Evolutionary conservation across 2,329 filamentous ascomycete species (phyloP).

Genomic region (Ascochyta koolunga): DNA sequence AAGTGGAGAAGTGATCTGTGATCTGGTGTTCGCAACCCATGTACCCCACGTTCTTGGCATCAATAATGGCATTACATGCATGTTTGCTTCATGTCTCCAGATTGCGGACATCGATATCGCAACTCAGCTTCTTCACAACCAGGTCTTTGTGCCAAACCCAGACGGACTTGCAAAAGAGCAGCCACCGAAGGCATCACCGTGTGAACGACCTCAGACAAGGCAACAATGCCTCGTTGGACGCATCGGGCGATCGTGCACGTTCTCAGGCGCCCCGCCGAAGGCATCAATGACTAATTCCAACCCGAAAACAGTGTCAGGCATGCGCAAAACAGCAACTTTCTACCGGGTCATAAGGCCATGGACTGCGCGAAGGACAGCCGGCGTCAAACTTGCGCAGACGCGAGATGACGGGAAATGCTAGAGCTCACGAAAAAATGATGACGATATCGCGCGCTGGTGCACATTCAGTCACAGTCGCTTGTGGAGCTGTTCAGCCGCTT

Average conservation of each 20-base stretch:
- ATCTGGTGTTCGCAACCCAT: slow-evolving; percentile 12
- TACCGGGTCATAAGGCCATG: slow-evolving; percentile 3
- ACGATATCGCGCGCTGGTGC: slow-evolving; percentile 9
- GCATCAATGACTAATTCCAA: slow-evolving; percentile 34
- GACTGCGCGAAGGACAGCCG: slow-evolving; percentile 19
- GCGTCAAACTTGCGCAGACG: slow-evolving; percentile 32
- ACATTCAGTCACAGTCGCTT: slow-evolving; percentile 12
- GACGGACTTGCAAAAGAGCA: background rate
- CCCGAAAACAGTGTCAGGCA: slow-evolving; percentile 28
- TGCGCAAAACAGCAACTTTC: slow-evolving; percentile 21
- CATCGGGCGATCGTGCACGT: slow-evolving; percentile 12
- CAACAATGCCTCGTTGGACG: slow-evolving; percentile 8
- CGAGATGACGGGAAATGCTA: slow-evolving; percentile 34
- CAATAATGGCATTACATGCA: slow-evolving; percentile 29
- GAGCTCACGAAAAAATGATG: slow-evolving; percentile 28
- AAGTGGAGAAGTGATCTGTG: slow-evolving; percentile 2
- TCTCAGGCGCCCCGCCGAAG: slow-evolving; percentile 24
- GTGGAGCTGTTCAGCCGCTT: slow-evolving; percentile 18
- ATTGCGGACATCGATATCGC: background rate
- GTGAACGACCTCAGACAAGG: background rate
- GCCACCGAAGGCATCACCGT: background rate
- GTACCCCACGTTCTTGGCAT: slow-evolving; percentile 34
- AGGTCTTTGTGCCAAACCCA: background rate
- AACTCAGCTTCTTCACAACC: slow-evolving; percentile 6
- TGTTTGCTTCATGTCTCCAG: slow-evolving; percentile 15